A percentile compares a stretch with the other conserved stretches of the same genome.
Conservation (phyloP, 1,284 basidiomycete species). For the Puccinia triticina region DNA sequence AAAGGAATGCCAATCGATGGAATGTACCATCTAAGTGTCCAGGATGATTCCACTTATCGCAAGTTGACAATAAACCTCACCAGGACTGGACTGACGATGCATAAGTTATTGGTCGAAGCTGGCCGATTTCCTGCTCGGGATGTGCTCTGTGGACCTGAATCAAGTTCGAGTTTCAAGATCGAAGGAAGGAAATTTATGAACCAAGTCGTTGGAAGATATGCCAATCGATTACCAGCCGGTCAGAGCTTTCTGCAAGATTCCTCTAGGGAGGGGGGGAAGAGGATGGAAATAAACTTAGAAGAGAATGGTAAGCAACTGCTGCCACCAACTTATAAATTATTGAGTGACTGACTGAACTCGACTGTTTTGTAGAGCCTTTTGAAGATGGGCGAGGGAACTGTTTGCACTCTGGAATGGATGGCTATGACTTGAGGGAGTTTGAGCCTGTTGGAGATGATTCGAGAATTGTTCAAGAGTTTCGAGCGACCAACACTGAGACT, state of each 20-base stretch:
- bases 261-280: not conserved
- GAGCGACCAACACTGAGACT: not conserved
- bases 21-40: not conserved
- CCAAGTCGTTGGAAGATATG: constrained; percentile 42
- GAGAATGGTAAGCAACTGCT: constrained; percentile 12
- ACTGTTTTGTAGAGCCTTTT: constrained; percentile 5
- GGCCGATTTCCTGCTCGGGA: constrained; percentile 19
- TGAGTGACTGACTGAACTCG: not conserved
- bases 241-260: not conserved
- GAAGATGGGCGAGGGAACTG: constrained; percentile 7
- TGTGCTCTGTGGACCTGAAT: constrained; percentile 41
- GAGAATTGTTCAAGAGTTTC: constrained; percentile 18
- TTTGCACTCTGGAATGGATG: constrained; percentile 27
- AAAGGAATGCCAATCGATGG: too few species aligned
- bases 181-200: constrained; percentile 49
- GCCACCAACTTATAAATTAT: not conserved
- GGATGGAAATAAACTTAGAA: constrained; percentile 18
- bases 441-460: constrained; percentile 8
- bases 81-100: constrained; percentile 32
- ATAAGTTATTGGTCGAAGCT: constrained; percentile 23
- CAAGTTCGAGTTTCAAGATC: not conserved
- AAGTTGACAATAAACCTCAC: constrained; percentile 11
- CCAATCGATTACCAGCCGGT: constrained; percentile 44
- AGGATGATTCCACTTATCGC: constrained; percentile 12
- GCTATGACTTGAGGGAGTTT: constrained; percentile 46